These are phyloP conservation scores for Clonostachys rosea DNA, from an alignment of 2,329 filamentous ascomycete species.

Conservation along the genomic window DNA sequence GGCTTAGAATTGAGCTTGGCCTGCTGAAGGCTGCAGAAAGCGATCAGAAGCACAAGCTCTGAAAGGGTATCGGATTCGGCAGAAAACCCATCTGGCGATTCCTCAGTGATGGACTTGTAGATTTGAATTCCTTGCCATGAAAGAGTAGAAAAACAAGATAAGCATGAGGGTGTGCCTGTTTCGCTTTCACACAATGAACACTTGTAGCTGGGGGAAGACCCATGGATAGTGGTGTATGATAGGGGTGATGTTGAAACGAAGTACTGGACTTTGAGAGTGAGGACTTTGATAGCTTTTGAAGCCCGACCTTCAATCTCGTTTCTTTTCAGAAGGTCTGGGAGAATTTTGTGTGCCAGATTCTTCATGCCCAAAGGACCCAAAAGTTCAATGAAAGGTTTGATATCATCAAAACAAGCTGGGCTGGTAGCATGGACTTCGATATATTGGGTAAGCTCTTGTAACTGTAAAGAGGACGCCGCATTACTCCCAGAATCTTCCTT, in stretches of 20 bases:
- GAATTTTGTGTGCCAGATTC: conserved; percentile 13
- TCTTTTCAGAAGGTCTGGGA: conserved; percentile 10
- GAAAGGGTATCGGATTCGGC: conserved; percentile 5
- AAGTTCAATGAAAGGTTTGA: conserved; percentile 36
- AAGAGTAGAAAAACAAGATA: conserved; percentile 14
- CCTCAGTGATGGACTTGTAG: conserved; percentile 5
- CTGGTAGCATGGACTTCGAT: conserved; percentile 26
- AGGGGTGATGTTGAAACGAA: conserved; percentile 31
- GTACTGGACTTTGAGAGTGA: conserved; percentile 38
- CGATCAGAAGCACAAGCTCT: conserved; percentile 27
- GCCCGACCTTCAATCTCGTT: conserved; percentile 14
- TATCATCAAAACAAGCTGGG: conserved; percentile 39
- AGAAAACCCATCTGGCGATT: conserved; percentile 1
- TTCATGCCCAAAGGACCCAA: conserved; percentile 33
- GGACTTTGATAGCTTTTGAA: conserved; percentile 17
- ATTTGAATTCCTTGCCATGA: conserved; percentile 11
- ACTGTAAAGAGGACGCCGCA: conserved; percentile 18
- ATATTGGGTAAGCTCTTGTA: conserved; percentile 26
- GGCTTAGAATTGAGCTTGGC: conserved; percentile 6
- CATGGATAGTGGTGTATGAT: conserved; percentile 11
- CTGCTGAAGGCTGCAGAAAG: conserved; percentile 23
- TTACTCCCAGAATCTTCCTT: conserved; percentile 17
- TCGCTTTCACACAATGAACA: conserved; percentile 15
- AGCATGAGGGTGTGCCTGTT: conserved; percentile 9
- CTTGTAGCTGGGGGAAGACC: conserved; percentile 9